Evolutionary conservation across 139 green algal species (phyloP), one percentile per base, ranked within the genome.

Genomic region (Nannochloris sp.): DNA sequence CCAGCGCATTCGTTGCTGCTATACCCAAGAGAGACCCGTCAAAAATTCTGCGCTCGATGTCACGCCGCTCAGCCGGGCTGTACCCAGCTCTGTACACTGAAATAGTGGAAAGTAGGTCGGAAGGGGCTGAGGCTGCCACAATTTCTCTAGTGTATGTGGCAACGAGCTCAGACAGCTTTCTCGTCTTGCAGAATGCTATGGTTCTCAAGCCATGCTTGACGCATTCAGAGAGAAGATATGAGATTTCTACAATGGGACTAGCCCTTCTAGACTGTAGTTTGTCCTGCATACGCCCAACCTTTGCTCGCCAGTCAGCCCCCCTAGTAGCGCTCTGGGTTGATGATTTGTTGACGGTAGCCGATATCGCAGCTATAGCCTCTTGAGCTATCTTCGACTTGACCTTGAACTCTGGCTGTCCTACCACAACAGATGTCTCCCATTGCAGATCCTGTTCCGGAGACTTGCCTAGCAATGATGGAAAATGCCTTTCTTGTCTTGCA

Each of bases 81-180:
- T 85, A 85, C 27, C 79, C 79, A 1, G 66, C 71, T 16, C 84
- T 64, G 67, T 91, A 91, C 44, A 89, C 81, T 36, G 83, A 78
- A 67, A 96, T 70, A 37, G 58, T 67, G 21, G 70, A 44, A 4
- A 73, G 63, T 56, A 88, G 79, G 23, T 85, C 48, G 0, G 34
- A 40, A 2, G 88, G 88, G 3, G 85, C 80, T n/a, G 73, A 75
- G 44, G 66, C 68, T 57, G 71, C 68, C 6, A 97, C 75, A 2
- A 77, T 81, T 67, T 95, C 86, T 11, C 87, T 73, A 2, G 83
- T 84, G 76, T 98, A 98, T 5, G 71, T 62, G 0, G 79, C 73
- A 24, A 98, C 91, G 49, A 98, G 83, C 85, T 98, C 93, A 43
- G 79, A 91, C 50, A 98, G 79, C 80, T 98, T 98, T 60, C 85